phyloP scores from a whole-genome alignment of 2,329 filamentous ascomycete genomes.

The Colletotrichum zoysiae region DNA sequence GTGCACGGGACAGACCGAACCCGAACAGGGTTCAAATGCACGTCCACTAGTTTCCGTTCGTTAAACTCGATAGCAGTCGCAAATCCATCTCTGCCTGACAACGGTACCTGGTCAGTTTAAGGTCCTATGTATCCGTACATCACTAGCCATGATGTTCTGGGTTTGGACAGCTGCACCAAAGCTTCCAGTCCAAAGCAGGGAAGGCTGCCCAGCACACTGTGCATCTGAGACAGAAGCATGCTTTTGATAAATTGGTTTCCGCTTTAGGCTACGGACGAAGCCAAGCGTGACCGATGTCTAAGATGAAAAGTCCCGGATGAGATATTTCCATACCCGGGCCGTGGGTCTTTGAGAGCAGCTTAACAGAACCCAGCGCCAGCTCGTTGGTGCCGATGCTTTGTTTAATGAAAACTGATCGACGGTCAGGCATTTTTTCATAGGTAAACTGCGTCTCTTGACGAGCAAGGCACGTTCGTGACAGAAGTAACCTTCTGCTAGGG shows the following conservation, averaged over 20 bases:
- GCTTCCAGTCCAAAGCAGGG: background rate
- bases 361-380: background rate
- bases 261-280: background rate
- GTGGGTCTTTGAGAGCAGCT: background rate
- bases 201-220: background rate
- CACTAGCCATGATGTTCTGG: background rate
- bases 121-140: no score
- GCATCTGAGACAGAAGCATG: background rate
- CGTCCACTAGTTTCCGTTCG: background rate
- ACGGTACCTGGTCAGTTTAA: background rate
- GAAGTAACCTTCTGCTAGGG: background rate
- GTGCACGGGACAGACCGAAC: background rate
- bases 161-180: no score
- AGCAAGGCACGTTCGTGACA: background rate
- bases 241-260: background rate
- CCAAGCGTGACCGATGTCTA: background rate
- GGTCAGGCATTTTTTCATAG: background rate
- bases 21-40: background rate
- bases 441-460: background rate
- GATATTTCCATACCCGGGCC: background rate
- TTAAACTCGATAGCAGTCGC: no score
- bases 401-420: background rate
- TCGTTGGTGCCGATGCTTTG: background rate
- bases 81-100: no score
- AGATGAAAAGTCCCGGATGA: background rate